Percentiles rank a stretch among this genome's conserved stretches.
Conservation (phyloP, 331 rosid genomes). For the Quercus tomentella region DNA sequence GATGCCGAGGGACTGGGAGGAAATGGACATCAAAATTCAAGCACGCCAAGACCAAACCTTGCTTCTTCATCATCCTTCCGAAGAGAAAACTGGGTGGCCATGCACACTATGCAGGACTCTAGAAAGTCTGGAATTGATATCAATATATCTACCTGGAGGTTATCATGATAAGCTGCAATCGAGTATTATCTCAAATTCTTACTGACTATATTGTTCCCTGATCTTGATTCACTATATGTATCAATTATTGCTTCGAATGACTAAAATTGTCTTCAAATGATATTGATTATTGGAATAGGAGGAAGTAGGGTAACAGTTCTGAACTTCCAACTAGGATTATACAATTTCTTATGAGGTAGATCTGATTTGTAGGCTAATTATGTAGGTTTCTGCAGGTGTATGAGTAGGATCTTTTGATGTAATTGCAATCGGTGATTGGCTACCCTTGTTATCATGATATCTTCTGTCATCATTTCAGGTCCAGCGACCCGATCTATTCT, state of each 20-base stretch:
- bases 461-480: too few species aligned
- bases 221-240: constrained; percentile 22
- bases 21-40: constrained; percentile 45
- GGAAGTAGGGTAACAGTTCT: constrained; percentile 33
- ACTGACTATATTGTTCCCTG: constrained; percentile 37
- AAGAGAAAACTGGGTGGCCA: constrained; percentile 73
- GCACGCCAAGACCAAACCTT: constrained; percentile 31
- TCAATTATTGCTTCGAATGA: constrained; percentile 18
- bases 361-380: constrained; percentile 58
- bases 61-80: constrained; percentile 39
- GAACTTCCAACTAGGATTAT: constrained; percentile 31
- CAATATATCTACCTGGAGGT: constrained; percentile 73
- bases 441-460: too few species aligned
- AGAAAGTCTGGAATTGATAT: constrained; percentile 68
- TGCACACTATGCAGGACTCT: constrained; percentile 53
- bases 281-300: constrained; percentile 14
- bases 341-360: constrained; percentile 31
- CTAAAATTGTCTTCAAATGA: constrained; percentile 23
- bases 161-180: constrained; percentile 2
- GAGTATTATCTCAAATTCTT: neutral
- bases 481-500: too few species aligned
- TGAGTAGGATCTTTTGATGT: constrained; percentile 44
- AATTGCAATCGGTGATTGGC: constrained; percentile 12
- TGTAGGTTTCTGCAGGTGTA: constrained; percentile 42
- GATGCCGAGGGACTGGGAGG: constrained; percentile 46